phyloP scores from a whole-genome alignment of 176 grass and related monocot genomes.

The Eragrostis curvula region DNA sequence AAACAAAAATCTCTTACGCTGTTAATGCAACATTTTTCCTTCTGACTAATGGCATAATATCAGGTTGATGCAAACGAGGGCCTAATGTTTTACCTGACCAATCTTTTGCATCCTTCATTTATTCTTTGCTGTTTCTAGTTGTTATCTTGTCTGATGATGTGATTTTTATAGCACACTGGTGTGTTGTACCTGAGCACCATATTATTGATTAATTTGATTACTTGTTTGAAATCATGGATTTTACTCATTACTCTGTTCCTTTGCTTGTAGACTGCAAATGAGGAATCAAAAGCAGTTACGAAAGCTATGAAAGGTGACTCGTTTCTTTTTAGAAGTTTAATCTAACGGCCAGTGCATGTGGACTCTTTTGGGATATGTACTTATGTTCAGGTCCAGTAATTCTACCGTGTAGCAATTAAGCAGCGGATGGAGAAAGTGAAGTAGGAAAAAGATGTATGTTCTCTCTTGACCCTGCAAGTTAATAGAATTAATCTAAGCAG shows the following conservation, averaged over 20 bases:
- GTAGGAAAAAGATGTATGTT: constrained; percentile 88
- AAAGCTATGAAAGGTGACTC: constrained; percentile 83
- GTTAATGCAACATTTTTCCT: neutral
- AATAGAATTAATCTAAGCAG: neutral
- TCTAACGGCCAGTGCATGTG: neutral
- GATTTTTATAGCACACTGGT: neutral
- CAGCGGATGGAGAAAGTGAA: constrained; percentile 89
- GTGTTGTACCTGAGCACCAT: constrained; percentile 8
- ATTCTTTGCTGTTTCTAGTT: neutral
- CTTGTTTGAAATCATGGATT: neutral
- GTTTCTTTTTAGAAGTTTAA: neutral
- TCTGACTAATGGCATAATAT: constrained; percentile 21
- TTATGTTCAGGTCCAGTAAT: constrained; percentile 6
- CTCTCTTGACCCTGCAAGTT: constrained; percentile 21
- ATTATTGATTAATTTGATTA: constrained; percentile 13
- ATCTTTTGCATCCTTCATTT: constrained; percentile 50
- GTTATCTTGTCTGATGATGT: neutral
- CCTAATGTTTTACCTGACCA: constrained; percentile 70
- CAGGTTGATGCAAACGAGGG: constrained; percentile 85
- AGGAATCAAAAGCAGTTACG: constrained; percentile 88
- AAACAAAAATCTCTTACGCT: neutral
- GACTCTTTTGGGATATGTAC: constrained; percentile 17
- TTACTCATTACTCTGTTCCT: neutral
- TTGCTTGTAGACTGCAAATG: constrained; percentile 73
- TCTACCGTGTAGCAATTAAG: constrained; percentile 25